phyloP scores from a whole-genome alignment of 2,329 filamentous ascomycete species.

The Juglanconis juglandina region DNA sequence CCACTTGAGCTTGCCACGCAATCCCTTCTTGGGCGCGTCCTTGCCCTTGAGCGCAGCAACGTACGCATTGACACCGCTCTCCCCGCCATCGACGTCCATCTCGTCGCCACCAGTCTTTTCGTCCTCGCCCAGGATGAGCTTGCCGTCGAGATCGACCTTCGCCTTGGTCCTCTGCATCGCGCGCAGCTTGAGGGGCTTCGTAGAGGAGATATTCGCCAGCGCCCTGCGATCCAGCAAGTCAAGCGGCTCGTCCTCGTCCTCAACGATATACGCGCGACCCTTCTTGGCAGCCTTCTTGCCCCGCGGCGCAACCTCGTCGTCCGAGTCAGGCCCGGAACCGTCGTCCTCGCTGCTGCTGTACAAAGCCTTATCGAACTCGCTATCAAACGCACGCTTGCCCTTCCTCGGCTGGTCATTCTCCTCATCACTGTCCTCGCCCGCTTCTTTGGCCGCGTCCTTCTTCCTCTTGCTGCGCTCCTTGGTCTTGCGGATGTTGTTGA shows the following conservation, averaged over 20 bases:
- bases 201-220: constrained; percentile 88
- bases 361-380: constrained; percentile 93
- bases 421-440: constrained; percentile 54
- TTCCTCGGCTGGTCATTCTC: constrained; percentile 55
- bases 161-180: constrained; percentile 61
- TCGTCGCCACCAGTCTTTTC: constrained; percentile 38
- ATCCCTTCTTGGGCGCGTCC: constrained; percentile 61
- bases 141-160: constrained; percentile 72
- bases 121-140: constrained; percentile 68
- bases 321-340: constrained; percentile 60
- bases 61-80: constrained; percentile 63
- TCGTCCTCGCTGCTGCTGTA: constrained; percentile 70
- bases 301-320: constrained; percentile 32
- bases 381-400: constrained; percentile 65
- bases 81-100: constrained; percentile 57
- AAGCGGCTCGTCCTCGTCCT: constrained; percentile 90
- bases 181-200: constrained; percentile 68
- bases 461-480: constrained; percentile 87
- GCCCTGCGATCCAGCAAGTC: constrained; percentile 88
- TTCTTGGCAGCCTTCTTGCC: constrained; percentile 48
- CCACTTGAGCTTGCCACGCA: constrained; percentile 68
- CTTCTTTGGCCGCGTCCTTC: constrained; percentile 66
- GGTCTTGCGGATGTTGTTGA: constrained; percentile 92
- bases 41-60: constrained; percentile 67
- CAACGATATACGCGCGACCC: constrained; percentile 79